A percentile compares a stretch with the other conserved stretches of the same genome.
phyloP scores from a whole-genome alignment of 2,329 filamentous ascomycete genomes.

The Sporothrix sp. region DNA sequence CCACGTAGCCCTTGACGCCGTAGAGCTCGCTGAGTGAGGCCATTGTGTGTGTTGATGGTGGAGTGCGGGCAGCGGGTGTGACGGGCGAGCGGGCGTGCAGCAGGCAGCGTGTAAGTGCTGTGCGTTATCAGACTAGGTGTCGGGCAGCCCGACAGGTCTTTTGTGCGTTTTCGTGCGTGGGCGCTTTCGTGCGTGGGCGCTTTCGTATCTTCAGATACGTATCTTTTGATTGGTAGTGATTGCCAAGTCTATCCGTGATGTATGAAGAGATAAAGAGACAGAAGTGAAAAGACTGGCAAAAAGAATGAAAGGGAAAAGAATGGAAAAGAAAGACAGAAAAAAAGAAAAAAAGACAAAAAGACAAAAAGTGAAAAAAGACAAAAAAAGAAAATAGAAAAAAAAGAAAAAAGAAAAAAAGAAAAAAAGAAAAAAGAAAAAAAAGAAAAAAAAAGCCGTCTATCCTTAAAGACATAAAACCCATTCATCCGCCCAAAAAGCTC shows the following conservation, averaged over 20 bases:
- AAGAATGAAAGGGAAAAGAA: not conserved
- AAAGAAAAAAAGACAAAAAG: not conserved
- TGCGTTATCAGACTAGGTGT: too few species aligned
- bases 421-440: not conserved
- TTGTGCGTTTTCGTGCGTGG: too few species aligned
- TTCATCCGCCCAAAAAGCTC: not conserved
- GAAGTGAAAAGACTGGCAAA: not conserved
- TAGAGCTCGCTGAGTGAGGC: conserved; percentile 5
- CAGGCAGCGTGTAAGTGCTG: too few species aligned
- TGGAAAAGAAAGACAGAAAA: not conserved
- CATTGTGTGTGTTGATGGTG: conserved; percentile 1
- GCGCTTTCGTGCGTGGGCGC: too few species aligned
- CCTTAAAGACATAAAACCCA: not conserved
- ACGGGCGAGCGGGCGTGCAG: too few species aligned
- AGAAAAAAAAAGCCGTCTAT: not conserved
- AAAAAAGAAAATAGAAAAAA: not conserved
- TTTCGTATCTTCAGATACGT: too few species aligned
- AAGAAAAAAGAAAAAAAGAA: not conserved
- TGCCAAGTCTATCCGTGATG: too few species aligned
- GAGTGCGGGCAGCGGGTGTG: too few species aligned
- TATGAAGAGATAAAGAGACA: too few species aligned
- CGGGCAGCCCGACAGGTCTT: too few species aligned
- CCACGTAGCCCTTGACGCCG: conserved; percentile 24
- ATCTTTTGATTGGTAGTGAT: too few species aligned
- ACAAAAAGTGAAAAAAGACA: not conserved